Conservation (phyloP, 352 stramenopile genomes). For the Pythium diclinum region DNA sequence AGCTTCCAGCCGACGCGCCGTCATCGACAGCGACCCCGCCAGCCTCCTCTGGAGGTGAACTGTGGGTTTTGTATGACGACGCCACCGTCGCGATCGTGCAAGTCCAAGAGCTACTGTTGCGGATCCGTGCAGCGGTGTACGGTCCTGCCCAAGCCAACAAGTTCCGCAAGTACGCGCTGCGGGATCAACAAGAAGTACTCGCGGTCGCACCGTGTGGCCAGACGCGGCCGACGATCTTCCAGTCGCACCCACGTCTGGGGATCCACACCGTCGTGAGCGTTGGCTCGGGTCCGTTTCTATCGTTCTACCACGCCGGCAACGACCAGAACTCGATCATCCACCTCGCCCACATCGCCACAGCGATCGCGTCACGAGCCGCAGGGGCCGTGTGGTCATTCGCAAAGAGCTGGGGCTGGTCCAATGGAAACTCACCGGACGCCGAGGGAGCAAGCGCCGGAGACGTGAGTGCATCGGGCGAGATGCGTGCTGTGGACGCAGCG, state of each 20-base stretch:
- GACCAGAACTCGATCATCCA: slow-evolving; percentile 88
- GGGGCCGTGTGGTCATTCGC: slow-evolving; percentile 82
- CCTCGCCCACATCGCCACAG: slow-evolving; percentile 79
- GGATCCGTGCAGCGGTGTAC: slow-evolving; percentile 53
- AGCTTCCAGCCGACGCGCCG: slow-evolving; percentile 5
- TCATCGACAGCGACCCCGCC: neutral
- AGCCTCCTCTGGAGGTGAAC: slow-evolving; percentile 30
- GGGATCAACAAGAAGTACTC: slow-evolving; percentile 67
- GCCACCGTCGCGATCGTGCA: slow-evolving; percentile 77
- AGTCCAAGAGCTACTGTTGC: slow-evolving; percentile 51
- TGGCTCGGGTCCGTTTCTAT: slow-evolving; percentile 62
- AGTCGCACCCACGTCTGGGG: slow-evolving; percentile 71
- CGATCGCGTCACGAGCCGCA: slow-evolving; percentile 68
- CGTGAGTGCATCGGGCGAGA: slow-evolving; percentile 20
- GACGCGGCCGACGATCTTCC: slow-evolving; percentile 73
- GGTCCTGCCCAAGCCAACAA: slow-evolving; percentile 66
- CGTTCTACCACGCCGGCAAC: slow-evolving; percentile 82
- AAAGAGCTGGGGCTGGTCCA: slow-evolving; percentile 74
- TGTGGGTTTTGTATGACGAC: slow-evolving; percentile 81
- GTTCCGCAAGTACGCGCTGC: slow-evolving; percentile 77
- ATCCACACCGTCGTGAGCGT: slow-evolving; percentile 72
- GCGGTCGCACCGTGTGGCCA: slow-evolving; percentile 57
- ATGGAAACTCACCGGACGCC: slow-evolving; percentile 11
- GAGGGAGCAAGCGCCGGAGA: slow-evolving; percentile 25
- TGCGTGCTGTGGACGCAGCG: slow-evolving; percentile 35